Evolutionary conservation across 2,329 filamentous ascomycete species (phyloP), one percentile per base, ranked within the genome.

Genomic region (Acrocalymma vagum): DNA sequence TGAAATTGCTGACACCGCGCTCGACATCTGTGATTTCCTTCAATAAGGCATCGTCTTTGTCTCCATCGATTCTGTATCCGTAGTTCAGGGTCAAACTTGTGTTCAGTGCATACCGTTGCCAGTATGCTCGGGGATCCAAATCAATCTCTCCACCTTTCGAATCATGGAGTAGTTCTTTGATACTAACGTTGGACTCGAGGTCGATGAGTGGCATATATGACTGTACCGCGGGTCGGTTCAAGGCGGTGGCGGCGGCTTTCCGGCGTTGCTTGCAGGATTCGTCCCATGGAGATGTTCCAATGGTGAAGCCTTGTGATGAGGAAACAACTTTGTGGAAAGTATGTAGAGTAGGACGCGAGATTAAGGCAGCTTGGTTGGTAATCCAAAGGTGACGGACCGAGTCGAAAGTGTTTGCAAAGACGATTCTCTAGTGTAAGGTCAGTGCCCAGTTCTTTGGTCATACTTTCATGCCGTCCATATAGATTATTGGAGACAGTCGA

Each of bases 161-260:
- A 55, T 90, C 85, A 1, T 78, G 67, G 22, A 88, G 74, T 26
- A 93, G 77, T 55, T 93, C 87, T 49, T 83, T 84, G 69, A 93
- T 86, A 39, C 85, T 88, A 10, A 81, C 79, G 10, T 78, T 84
- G 18, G 84, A 83, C 65, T 93, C 89, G 17, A 91, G 81, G 54
- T 93, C 88, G 34, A 93, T 84, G 53, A 91, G 88, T 0, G 88
- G 88, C 82, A 91, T 87, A 65, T 93, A 93, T 0, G 84, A 85
- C 58, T 90, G 86, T 1, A 88, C 82, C 0, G 88, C 84, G 0
- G 88, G 87, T 0, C 86, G 80, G 64, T 92, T 92, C 15, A 93
- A 77, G 0, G 89, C 88, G 0, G 88, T 90, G 4, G 86, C 88
- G 1, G 88, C 88, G 0, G 87, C 88, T 72, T 90, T 92, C 48